phyloP scores from a whole-genome alignment of 495 filamentous ascomycete species.

The Lasiosphaeriaceae sp. region DNA sequence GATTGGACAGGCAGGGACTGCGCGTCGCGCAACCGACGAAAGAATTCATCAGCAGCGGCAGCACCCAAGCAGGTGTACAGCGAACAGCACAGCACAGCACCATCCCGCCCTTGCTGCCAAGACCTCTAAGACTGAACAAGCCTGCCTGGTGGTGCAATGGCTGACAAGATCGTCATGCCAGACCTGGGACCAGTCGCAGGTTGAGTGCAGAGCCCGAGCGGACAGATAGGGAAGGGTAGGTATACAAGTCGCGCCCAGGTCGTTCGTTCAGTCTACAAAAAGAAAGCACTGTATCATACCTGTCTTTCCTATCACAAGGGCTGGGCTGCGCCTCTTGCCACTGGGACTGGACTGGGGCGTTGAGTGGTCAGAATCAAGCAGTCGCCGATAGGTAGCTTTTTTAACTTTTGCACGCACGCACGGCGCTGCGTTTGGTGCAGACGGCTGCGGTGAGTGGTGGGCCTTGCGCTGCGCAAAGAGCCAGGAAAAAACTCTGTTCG shows the following conservation, averaged over 20 bases:
- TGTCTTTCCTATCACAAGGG: constrained; percentile 7
- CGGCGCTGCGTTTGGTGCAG: not conserved
- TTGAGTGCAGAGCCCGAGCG: too few species aligned
- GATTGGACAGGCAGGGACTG: constrained; percentile 1
- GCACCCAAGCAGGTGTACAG: too few species aligned
- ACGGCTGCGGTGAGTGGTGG: constrained; percentile 6
- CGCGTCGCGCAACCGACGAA: constrained; percentile 3
- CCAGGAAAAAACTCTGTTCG: not conserved
- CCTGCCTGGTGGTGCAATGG: not conserved
- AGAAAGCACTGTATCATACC: constrained; percentile 9
- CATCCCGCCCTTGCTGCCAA: not conserved
- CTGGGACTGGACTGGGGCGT: not conserved
- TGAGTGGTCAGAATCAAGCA: too few species aligned
- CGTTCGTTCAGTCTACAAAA: not conserved
- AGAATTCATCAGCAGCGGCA: not conserved
- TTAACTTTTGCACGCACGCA: not conserved
- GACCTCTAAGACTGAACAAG: not conserved
- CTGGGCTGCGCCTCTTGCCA: constrained; percentile 18
- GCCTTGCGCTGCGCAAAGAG: constrained; percentile 3
- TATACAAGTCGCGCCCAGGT: not conserved
- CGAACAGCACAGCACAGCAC: not conserved
- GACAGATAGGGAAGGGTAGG: too few species aligned
- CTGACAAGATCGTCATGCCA: not conserved
- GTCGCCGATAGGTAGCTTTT: too few species aligned
- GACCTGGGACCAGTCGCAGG: too few species aligned